Evolutionary conservation across 2,329 filamentous ascomycete species (phyloP).

Genomic region (Purpureocillium takamizusanense): DNA sequence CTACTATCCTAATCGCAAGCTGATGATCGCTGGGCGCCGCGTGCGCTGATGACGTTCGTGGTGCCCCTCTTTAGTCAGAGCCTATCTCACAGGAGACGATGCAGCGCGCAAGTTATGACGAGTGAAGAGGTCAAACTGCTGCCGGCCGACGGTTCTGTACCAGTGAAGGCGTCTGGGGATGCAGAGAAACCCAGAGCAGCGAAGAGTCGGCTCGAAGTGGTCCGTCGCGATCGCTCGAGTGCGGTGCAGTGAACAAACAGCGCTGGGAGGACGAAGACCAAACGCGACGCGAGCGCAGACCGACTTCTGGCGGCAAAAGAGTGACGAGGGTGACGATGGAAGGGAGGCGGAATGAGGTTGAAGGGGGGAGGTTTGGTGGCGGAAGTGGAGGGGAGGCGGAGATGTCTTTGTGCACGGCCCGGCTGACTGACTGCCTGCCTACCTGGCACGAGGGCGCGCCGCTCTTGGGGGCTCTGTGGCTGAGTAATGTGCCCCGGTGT

Average conservation of each 20-base stretch:
- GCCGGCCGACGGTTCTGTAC: conserved; percentile 36
- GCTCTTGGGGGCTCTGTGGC: too few relatives aligned
- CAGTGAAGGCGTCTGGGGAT: conserved; percentile 54
- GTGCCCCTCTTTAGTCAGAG: too few relatives aligned
- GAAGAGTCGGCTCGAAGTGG: conserved; percentile 27
- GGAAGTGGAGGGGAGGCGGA: conserved; percentile 8
- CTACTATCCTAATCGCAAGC: too few relatives aligned
- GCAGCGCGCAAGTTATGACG: too few relatives aligned
- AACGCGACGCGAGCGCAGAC: conserved; percentile 20
- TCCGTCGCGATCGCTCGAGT: conserved; percentile 15
- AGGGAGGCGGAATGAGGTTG: conserved; percentile 4
- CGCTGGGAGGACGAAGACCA: conserved; percentile 9
- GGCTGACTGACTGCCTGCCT: too few relatives aligned
- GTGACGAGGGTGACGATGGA: conserved; percentile 13
- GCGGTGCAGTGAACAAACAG: conserved; percentile 4
- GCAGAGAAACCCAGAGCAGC: conserved; percentile 22
- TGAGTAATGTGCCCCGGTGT: too few relatives aligned
- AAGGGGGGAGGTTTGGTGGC: conserved; percentile 11
- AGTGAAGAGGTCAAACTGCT: conserved; percentile 8
- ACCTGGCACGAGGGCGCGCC: too few relatives aligned
- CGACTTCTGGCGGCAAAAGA: conserved; percentile 26
- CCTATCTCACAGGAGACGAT: too few relatives aligned
- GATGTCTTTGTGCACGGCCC: conserved; percentile 2
- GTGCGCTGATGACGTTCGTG: too few relatives aligned
- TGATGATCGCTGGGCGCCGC: too few relatives aligned